Conservation (phyloP, 495 filamentous ascomycete genomes). For the Daldinia bambusicola region DNA sequence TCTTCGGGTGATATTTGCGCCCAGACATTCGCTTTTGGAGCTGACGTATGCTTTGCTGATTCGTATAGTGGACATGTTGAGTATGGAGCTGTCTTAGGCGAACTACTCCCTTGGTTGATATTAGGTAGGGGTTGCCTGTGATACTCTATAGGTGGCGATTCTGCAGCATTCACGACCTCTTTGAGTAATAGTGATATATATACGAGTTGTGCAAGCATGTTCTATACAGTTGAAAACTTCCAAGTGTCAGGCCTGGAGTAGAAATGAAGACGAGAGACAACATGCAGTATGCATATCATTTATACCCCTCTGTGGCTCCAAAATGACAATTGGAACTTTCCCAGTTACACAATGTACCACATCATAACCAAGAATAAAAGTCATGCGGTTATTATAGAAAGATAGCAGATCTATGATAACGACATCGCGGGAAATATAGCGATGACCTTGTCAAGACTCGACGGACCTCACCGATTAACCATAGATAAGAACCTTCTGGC, state of each 20-base stretch:
- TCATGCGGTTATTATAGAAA: neutral
- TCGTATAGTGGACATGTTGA: slow-evolving; percentile 33
- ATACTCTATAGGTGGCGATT: slow-evolving; percentile 14
- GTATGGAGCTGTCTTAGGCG: slow-evolving; percentile 6
- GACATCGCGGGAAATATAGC: neutral
- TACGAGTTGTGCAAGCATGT: slow-evolving; percentile 14
- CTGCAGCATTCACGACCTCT: neutral
- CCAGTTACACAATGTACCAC: neutral
- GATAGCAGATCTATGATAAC: neutral
- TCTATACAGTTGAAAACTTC: neutral
- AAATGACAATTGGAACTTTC: neutral
- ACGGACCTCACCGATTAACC: neutral
- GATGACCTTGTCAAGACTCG: too few relatives aligned
- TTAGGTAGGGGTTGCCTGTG: slow-evolving; percentile 19
- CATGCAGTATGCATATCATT: neutral
- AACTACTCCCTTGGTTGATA: neutral
- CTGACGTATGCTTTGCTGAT: slow-evolving; percentile 23
- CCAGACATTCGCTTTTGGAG: slow-evolving; percentile 48
- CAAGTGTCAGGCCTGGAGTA: neutral
- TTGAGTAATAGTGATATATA: neutral
- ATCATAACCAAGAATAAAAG: neutral
- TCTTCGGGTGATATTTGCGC: slow-evolving; percentile 46
- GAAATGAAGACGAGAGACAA: neutral
- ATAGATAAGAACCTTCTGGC: neutral
- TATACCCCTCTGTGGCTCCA: neutral